Conservation (phyloP, 768 basidiomycete species). For the Brasilioporus rufonigricans region DNA sequence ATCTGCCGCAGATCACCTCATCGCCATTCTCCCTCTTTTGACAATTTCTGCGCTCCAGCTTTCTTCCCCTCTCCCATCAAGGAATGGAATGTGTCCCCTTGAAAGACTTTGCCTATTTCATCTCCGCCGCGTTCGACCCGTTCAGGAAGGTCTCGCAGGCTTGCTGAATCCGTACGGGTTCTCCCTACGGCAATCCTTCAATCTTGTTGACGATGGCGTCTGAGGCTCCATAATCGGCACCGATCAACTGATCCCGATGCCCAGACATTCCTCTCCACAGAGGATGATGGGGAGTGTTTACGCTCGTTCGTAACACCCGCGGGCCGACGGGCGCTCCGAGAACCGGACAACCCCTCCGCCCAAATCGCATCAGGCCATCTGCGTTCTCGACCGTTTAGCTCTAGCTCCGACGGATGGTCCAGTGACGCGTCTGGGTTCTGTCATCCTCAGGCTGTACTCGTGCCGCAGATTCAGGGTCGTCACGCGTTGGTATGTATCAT, state of each 20-base stretch:
- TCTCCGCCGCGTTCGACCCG: constrained; percentile 27
- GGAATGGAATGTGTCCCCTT: constrained; percentile 18
- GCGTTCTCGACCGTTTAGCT: constrained; percentile 18
- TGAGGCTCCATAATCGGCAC: constrained; percentile 15
- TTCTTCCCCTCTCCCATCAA: constrained; percentile 4
- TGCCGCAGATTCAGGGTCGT: constrained; percentile 26
- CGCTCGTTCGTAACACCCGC: background rate
- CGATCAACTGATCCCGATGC: constrained; percentile 19
- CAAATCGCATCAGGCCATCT: constrained; percentile 21
- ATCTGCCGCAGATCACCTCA: constrained; percentile 16
- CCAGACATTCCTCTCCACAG: background rate
- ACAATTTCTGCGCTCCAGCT: constrained; percentile 9
- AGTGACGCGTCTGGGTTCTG: background rate
- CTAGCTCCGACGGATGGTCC: constrained; percentile 19
- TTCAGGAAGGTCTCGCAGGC: constrained; percentile 19
- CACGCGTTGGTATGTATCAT: constrained; percentile 1
- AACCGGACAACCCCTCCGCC: constrained; percentile 26
- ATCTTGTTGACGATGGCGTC: constrained; percentile 4
- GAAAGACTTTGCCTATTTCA: constrained; percentile 23
- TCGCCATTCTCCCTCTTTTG: constrained; percentile 17
- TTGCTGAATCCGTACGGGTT: constrained; percentile 23
- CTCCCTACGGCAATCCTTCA: constrained; percentile 22
- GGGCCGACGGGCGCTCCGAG: constrained; percentile 5
- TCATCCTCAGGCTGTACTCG: constrained; percentile 9
- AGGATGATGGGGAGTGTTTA: background rate